Evolutionary conservation across 176 grass and related monocot species (phyloP).

Genomic region (Oropetium thomaeum): DNA sequence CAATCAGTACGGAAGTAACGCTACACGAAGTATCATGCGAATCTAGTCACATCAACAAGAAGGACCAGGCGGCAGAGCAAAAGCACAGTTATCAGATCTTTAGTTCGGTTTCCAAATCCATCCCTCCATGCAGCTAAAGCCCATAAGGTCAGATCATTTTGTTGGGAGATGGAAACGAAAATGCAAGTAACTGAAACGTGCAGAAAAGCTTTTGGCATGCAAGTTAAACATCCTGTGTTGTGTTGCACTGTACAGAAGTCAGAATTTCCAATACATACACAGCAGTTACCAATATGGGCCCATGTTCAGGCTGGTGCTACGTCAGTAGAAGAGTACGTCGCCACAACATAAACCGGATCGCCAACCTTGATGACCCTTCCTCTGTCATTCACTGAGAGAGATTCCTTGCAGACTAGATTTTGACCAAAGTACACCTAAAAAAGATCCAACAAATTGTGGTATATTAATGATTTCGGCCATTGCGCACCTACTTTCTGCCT

Average conservation of each 20-base stretch:
- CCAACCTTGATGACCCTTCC: conserved; percentile 55
- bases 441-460: not conserved
- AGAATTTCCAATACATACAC: not conserved
- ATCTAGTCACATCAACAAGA: too few relatives aligned
- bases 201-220: not conserved
- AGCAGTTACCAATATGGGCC: not conserved
- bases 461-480: not conserved
- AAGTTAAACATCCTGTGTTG: not conserved
- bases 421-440: conserved; percentile 80
- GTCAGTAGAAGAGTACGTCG: conserved; percentile 42
- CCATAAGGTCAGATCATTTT: not conserved
- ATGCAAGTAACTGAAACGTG: not conserved
- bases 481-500: not conserved
- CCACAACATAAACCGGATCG: conserved; percentile 56
- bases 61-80: not conserved
- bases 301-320: conserved; percentile 50
- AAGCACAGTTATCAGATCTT: not conserved
- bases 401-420: conserved; percentile 80
- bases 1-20: not conserved
- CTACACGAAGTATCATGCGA: not conserved
- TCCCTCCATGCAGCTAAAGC: not conserved
- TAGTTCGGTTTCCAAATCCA: not conserved
- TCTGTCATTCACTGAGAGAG: conserved; percentile 25
- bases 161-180: not conserved
- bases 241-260: not conserved